Evolutionary conservation across 208 protist genomes (phyloP), one percentile per base, ranked within the genome.

Genomic region (Trypanosoma vivax): DNA sequence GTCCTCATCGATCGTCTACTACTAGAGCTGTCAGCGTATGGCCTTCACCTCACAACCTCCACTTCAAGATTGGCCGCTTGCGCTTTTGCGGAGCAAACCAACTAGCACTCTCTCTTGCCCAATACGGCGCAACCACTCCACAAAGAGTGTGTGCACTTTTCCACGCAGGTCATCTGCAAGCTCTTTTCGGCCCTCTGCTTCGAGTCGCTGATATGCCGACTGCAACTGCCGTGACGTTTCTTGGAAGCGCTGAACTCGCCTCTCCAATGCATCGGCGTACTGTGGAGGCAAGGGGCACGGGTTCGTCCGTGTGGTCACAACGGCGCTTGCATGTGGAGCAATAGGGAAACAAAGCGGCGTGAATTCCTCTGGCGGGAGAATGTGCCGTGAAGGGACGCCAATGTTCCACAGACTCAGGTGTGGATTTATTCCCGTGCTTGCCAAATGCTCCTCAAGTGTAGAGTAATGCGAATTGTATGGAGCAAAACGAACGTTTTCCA

Each of bases 401-500:
- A 79, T 77, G 47, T 92, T 90, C 83, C 83, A 95, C 1, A 95
- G 50, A 51, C 92, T 95, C 11, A 95, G 73, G 40, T 79, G 71
- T 7, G 88, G 88, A 43, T 75, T 95, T 18, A 95, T 76, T 33
- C 88, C 88, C 0, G 88, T 81, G 47, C 37, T 69, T 39, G 67
- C 75, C 45, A 91, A 74, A 63, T 95, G 73, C 68, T 91, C 73
- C 60, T 92, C 83, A 24, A 95, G 65, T 11, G 79, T 88, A 2
- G 81, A 76, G 59, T 95, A 95, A 47, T 85, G 75, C 1, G 88
- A 84, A 71, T 95, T 95, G 60, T 95, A 95, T 27, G 88, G 88
- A 1, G 88, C 88, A 24, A 95, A 84, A 9, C 79, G 79, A 14
- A 92, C 77, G 16, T 80, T 73, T 19, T 69, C 53, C 13, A 77